These are phyloP conservation scores for Russula foetens DNA, from an alignment of 768 basidiomycete species.

Conservation along the genomic window DNA sequence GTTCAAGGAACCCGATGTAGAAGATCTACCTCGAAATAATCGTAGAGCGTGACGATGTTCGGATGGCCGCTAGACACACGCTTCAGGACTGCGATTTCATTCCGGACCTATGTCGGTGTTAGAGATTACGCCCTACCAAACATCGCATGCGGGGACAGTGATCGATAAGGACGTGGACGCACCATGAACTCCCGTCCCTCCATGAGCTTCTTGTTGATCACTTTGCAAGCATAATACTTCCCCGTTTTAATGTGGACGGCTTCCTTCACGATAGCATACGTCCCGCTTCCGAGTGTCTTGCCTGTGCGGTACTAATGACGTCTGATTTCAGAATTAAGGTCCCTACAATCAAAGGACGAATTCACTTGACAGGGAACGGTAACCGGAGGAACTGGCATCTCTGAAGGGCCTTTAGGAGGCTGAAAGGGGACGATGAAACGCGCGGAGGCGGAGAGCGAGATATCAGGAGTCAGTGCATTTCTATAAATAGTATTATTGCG, in stretches of 20 bases:
- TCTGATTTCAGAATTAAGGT: background rate
- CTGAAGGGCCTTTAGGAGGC: background rate
- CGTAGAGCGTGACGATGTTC: constrained; percentile 90
- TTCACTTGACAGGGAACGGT: constrained; percentile 42
- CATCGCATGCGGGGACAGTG: background rate
- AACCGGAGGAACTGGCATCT: constrained; percentile 28
- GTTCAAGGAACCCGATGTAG: background rate
- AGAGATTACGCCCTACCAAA: constrained; percentile 1
- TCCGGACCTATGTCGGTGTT: constrained; percentile 60
- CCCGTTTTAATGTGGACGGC: constrained; percentile 90
- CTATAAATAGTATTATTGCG: constrained; percentile 1
- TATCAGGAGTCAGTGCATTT: background rate
- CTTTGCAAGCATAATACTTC: constrained; percentile 97
- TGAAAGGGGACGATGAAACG: background rate
- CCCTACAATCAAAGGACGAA: background rate
- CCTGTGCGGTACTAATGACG: constrained; percentile 72
- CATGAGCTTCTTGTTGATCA: constrained; percentile 99
- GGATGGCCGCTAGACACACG: constrained; percentile 81
- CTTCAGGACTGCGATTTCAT: constrained; percentile 95
- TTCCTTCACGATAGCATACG: constrained; percentile 93
- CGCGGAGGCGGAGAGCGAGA: too few species aligned
- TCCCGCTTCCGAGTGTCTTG: constrained; percentile 82
- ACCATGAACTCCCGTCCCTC: constrained; percentile 98
- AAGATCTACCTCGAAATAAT: constrained; percentile 81
- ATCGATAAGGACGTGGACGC: constrained; percentile 20